A percentile compares a stretch with the other conserved stretches of the same genome.
phyloP scores from a whole-genome alignment of 441 rosid species.

The Arabidopsis lyrata region DNA sequence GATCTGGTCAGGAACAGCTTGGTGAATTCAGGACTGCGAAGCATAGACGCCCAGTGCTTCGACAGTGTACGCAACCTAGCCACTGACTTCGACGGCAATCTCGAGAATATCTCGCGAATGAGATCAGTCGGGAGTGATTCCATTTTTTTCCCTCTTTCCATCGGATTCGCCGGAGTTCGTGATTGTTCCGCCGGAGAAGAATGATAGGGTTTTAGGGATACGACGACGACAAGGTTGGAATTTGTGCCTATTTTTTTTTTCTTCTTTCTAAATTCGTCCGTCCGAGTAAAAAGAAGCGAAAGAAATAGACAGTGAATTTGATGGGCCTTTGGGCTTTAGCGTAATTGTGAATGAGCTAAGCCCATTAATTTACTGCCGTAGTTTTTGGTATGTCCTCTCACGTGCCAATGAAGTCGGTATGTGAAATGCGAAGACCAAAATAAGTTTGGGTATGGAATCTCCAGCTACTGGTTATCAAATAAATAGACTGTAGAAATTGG shows the following conservation, averaged over 20 bases:
- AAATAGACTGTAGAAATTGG: no score
- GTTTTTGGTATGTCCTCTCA: background rate
- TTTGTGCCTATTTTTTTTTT: background rate
- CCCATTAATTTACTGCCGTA: background rate
- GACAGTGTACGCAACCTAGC: conserved; percentile 1
- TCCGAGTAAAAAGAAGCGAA: background rate
- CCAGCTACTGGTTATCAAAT: background rate
- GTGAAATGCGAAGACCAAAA: no score
- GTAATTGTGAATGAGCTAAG: background rate
- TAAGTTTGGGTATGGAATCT: background rate
- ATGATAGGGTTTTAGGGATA: background rate
- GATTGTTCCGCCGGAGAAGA: background rate
- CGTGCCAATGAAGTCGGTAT: background rate
- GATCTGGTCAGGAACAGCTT: background rate
- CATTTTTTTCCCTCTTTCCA: background rate
- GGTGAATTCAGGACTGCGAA: background rate
- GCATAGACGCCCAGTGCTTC: background rate
- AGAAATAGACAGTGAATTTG: background rate
- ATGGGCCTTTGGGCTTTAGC: conserved; percentile 4
- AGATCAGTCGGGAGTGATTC: background rate
- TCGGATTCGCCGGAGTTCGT: background rate
- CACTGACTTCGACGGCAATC: background rate
- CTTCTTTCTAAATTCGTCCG: background rate
- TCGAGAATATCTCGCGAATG: background rate
- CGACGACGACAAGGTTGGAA: background rate